A percentile compares a stretch with the other conserved stretches of the same genome.
phyloP scores from a whole-genome alignment of 2,329 filamentous ascomycete genomes.

The Thielaviopsis populi region DNA sequence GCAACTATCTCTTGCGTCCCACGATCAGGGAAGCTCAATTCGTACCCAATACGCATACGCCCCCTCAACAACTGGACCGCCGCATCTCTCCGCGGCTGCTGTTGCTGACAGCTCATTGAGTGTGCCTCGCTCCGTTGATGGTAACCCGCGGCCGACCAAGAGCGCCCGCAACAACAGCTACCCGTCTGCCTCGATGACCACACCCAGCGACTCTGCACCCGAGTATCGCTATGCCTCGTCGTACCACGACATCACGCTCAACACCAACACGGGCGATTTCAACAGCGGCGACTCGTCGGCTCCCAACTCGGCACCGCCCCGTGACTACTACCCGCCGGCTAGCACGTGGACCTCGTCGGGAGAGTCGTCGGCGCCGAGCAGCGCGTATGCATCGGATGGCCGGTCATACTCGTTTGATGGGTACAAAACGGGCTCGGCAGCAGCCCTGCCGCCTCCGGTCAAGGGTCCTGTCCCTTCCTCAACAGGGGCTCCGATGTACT shows the following conservation, averaged over 20 bases:
- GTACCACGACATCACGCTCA: slow-evolving; percentile 24
- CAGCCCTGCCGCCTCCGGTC: slow-evolving; percentile 27
- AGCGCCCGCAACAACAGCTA: slow-evolving; percentile 40
- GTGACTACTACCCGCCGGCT: slow-evolving; percentile 40
- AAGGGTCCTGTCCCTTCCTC: slow-evolving; percentile 13
- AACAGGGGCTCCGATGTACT: slow-evolving; percentile 24
- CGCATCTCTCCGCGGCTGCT: slow-evolving; percentile 33
- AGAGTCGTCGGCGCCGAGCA: slow-evolving; percentile 8
- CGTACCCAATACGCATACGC: slow-evolving; percentile 42
- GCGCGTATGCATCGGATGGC: slow-evolving; percentile 12
- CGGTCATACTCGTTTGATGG: slow-evolving; percentile 37
- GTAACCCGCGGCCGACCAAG: slow-evolving; percentile 39
- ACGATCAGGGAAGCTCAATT: slow-evolving; percentile 34
- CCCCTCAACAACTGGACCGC: slow-evolving; percentile 34
- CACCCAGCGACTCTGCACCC: slow-evolving; percentile 33
- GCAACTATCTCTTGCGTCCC: slow-evolving; percentile 31
- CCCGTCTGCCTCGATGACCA: slow-evolving; percentile 35
- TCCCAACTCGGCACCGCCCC: slow-evolving; percentile 22
- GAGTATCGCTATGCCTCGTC: slow-evolving; percentile 44
- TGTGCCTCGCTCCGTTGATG: slow-evolving; percentile 43
- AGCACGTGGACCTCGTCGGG: slow-evolving; percentile 31
- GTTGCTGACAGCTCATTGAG: slow-evolving; percentile 33
- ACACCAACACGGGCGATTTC: slow-evolving; percentile 20
- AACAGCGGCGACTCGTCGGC: slow-evolving; percentile 22
- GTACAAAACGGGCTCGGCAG: slow-evolving; percentile 28